Base-by-base conservation (phyloP, 148 eudicot species). In the Diospyros lotus region DNA sequence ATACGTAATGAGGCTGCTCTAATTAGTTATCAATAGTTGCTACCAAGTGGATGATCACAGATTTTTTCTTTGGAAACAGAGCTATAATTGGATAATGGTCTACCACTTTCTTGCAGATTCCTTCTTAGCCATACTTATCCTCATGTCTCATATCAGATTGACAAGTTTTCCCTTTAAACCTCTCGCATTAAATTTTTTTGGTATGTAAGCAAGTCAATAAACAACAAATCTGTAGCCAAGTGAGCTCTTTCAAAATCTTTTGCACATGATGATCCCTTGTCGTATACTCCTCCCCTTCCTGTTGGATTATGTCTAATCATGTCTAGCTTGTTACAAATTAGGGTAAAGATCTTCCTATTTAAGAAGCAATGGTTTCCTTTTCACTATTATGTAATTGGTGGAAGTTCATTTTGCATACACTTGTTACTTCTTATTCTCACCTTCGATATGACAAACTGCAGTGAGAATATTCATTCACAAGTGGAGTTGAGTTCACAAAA, bases 361-460 rank as follows among this genome's bases (percentile, higher is more conserved):
- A 18, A 43, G 12, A 64, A 17, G 43, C 56, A 53, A 43, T 48
- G 48, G 8, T 45, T 64, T 64, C 6, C 50, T 14, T 5, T 14
- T 2, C 14, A 18, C 68, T 43, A 64, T 43, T 8, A 64, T 64
- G 68, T 64, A 41, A 43, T 38, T n/a, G 42, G 43, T 8, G 18
- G 50, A 40, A 64, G 46, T 42, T 10, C 17, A 51, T 2, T 60
- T 73, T n/a, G 55, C 68, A 73, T 62, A 68, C 60, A 73, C 68
- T 63, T 74, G 50, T 14, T 64, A 45, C 68, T 53, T 73, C 53
- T 63, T 51, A 13, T 66, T 12, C 12, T 63, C 17, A 38, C 17
- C 68, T 64, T 46, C 62, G 6, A 2, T 10, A 50, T 52, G 41
- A 52, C 50, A 54, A 53, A 39, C 39, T 41, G 61, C 61, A 46